phyloP scores from a whole-genome alignment of 169 alveolate genomes.

The Eimeria sp. region DNA sequence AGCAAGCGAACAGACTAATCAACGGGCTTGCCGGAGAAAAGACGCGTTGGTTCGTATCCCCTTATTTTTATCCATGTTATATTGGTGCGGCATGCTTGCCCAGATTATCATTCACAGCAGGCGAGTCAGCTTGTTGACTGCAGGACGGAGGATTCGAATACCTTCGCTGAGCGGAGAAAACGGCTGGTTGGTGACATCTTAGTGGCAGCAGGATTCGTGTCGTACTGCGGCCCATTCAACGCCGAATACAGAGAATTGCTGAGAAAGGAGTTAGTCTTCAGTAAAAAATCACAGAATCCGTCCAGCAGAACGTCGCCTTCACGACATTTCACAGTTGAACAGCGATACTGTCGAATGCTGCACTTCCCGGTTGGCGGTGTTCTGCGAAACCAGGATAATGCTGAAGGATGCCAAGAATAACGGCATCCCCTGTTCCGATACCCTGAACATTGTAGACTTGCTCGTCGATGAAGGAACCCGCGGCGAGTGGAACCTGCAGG shows the following conservation, averaged over 20 bases:
- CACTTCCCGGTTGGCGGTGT: not conserved
- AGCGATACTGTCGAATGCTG: not conserved
- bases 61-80: not conserved
- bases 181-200: constrained; percentile 97
- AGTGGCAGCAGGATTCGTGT: constrained; percentile 95
- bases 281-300: not conserved
- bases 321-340: not conserved
- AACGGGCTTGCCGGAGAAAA: constrained; percentile 96
- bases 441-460: constrained; percentile 88
- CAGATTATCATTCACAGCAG: not conserved
- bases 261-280: constrained; percentile 88
- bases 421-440: constrained; percentile 74
- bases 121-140: not conserved
- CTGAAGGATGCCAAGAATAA: constrained; percentile 69
- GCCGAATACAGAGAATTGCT: constrained; percentile 96
- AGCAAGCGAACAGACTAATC: constrained; percentile 96
- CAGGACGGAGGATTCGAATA: constrained; percentile 94
- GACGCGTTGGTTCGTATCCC: constrained; percentile 91
- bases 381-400: constrained; percentile 82
- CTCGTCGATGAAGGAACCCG: constrained; percentile 96
- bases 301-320: not conserved
- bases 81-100: not conserved
- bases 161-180: constrained; percentile 94
- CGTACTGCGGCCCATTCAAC: constrained; percentile 98
- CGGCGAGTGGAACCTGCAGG: constrained; percentile 96